phyloP scores from a whole-genome alignment of 345 rosid species.

The Theobroma cacao region DNA sequence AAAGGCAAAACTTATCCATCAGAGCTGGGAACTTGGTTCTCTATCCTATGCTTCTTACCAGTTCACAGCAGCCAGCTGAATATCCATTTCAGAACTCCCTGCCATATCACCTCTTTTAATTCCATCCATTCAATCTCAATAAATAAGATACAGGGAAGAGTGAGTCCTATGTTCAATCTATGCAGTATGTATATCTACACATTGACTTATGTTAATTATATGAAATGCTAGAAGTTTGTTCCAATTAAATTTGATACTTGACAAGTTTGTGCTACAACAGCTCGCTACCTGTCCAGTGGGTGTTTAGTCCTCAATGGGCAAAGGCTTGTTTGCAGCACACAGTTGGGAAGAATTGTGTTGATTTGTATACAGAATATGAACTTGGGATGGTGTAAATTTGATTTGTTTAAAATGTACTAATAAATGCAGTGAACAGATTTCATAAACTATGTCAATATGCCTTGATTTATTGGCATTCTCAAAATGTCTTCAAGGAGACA shows the following conservation, averaged over 20 bases:
- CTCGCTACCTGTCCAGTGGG: neutral
- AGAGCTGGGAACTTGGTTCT: conserved; percentile 69
- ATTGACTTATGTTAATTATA: neutral
- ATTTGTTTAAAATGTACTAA: too few species aligned
- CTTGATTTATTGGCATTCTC: too few species aligned
- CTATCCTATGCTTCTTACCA: conserved; percentile 80
- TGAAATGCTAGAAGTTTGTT: neutral
- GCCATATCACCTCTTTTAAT: neutral
- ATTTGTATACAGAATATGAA: neutral
- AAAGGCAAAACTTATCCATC: conserved; percentile 69
- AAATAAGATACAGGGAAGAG: neutral
- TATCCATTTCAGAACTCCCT: neutral
- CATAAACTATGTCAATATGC: too few species aligned
- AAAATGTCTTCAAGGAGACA: too few species aligned
- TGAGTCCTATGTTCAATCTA: neutral
- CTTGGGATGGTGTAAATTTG: neutral
- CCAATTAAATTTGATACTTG: neutral
- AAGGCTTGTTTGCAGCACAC: neutral
- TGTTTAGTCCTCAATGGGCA: neutral
- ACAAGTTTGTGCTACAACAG: neutral
- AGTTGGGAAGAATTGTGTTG: neutral
- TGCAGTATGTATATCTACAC: neutral
- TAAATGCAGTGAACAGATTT: too few species aligned
- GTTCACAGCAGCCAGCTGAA: conserved; percentile 43
- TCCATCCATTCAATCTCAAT: neutral